Base-by-base conservation (phyloP, 2,329 filamentous ascomycete species). In the Esteya vermicola region DNA sequence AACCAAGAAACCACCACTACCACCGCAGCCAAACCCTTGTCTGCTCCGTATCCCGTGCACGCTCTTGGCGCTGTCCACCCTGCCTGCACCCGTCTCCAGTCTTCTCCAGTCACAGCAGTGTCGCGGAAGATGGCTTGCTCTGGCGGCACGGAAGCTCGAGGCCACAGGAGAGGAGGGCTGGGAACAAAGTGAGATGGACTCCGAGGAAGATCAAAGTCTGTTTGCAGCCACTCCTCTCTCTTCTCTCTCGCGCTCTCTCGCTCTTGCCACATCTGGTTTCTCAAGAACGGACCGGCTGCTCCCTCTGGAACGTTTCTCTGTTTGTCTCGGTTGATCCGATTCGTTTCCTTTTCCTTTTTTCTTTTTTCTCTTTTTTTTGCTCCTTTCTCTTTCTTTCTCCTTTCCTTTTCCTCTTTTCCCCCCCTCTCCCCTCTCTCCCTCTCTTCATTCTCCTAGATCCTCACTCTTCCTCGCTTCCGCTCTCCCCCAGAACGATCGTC, bases 41-140 rank as follows among this genome's bases (percentile, higher is more conserved):
- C 4, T 13, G 12, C 13, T 10, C 21, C 10, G 10, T 10, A 34
- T n/a, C n/a, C n/a, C 9, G 8, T 22, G 9, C 19, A 4, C 10
- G 12, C 19, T 22, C 32, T 5, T 4, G 12, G 25, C 20, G n/a
- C 33, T 22, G 33, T 35, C 21, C 30, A 23, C 27, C 34, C 18
- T 23, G 33, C 28, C 27, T 27, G 26, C 33, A n/a, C 28, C 12
- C 16, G 16, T 20, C 13, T n/a, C 18, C 33, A 44, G 39, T 26
- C 35, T 32, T 25, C 39, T 37, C 31, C 36, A 40, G 44, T 42
- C 44, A 38, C 44, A 44, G 42, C 33, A 23, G 26, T 38, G 44
- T 46, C 44, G 44, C 42, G 40, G 37, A 46, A 37, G 38, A 35
- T n/a, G 30, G 44, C 39, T 36, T 38, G n/a, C n/a, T n/a, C n/a